Base-by-base conservation (phyloP, 2,329 filamentous ascomycete genomes). In the Pyrenophora seminiperda region DNA sequence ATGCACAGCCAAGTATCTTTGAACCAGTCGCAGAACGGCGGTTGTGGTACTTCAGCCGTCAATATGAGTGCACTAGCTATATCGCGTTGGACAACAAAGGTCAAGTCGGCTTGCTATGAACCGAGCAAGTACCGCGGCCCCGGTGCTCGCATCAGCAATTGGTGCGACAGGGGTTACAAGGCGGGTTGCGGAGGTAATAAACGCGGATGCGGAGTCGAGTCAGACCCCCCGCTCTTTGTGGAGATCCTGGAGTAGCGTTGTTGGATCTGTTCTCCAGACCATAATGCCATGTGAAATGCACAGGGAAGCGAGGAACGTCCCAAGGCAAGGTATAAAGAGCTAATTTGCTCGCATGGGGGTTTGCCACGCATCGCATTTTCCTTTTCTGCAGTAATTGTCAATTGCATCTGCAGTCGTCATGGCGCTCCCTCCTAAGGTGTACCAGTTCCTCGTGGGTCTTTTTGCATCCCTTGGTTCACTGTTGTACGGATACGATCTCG, bases 401-500 rank as follows among this genome's bases (percentile, higher is more conserved):
- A 44, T 18, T 33, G 30, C 39, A 48, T 37, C 42, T 47, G 49
- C 41, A 44, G 38, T 53, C 66, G 73, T 42, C 57, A 83, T 83
- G 81, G 77, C 74, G 66, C 68, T 84, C 45, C 78, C 80, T 56
- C 81, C 81, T 19, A 80, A 82, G 63, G 80, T 77, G 76, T 84
- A 83, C 63, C 81, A 83, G 78, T 84, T 85, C 63, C 75, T 84
- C 40, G 77, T 84, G 33, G 75, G 78, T 57, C 76, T 83, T 31
- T 84, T 85, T 66, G 82, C 82, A 57, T 83, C 81, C 1, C 71
- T 84, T 5, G 82, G 82, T 34, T 83, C 81, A 4, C 75, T 83
- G 44, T 76, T 84, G 6, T 84, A 78, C 61, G 82, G 82, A 61
- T 84, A 82, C 63, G 81, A 85, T 68, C 66, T 84, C 18, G 82